Percentiles rank a stretch among this genome's conserved stretches.
Evolutionary conservation across 768 basidiomycete genomes (phyloP).

Genomic region (Lepiota brunneoincarnata): DNA sequence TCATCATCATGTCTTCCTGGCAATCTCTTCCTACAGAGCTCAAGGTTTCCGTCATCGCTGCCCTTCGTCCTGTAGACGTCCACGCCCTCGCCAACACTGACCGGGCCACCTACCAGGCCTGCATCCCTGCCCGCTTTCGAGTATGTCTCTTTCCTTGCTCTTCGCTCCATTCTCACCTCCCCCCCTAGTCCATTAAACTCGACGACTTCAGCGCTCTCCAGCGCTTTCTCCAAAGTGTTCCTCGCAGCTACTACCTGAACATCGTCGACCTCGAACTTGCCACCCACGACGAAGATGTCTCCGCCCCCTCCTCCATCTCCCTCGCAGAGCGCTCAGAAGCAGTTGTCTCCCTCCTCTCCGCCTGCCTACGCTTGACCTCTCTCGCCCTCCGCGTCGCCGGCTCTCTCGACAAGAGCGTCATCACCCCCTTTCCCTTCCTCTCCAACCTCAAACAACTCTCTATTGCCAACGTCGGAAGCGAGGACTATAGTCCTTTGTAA

Average conservation of each 20-base stretch:
- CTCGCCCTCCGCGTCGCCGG: constrained; percentile 50
- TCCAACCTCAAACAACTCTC: constrained; percentile 40
- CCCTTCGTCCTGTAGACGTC: constrained; percentile 43
- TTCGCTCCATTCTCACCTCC: constrained; percentile 13
- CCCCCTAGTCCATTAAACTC: constrained; percentile 50
- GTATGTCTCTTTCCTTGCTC: constrained; percentile 34
- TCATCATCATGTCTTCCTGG: constrained; percentile 38
- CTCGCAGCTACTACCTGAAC: constrained; percentile 45
- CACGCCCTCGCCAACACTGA: no score
- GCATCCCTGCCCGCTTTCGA: no score
- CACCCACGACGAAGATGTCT: constrained; percentile 16
- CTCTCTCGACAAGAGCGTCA: no score
- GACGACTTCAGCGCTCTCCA: constrained; percentile 41
- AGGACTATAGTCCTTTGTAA: constrained; percentile 43
- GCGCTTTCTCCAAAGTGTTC: constrained; percentile 56
- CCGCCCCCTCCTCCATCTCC: constrained; percentile 19
- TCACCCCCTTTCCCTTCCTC: constrained; percentile 46
- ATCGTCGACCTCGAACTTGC: constrained; percentile 59
- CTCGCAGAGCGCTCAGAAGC: constrained; percentile 38
- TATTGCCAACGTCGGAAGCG: constrained; percentile 46
- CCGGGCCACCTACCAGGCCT: no score
- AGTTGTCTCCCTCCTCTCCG: constrained; percentile 48
- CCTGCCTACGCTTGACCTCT: constrained; percentile 45
- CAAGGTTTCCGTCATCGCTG: constrained; percentile 53
- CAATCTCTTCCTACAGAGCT: constrained; percentile 62